These are phyloP conservation scores for Xylaria sp. DNA, from an alignment of 2,329 filamentous ascomycete species.

Conservation along the genomic window DNA sequence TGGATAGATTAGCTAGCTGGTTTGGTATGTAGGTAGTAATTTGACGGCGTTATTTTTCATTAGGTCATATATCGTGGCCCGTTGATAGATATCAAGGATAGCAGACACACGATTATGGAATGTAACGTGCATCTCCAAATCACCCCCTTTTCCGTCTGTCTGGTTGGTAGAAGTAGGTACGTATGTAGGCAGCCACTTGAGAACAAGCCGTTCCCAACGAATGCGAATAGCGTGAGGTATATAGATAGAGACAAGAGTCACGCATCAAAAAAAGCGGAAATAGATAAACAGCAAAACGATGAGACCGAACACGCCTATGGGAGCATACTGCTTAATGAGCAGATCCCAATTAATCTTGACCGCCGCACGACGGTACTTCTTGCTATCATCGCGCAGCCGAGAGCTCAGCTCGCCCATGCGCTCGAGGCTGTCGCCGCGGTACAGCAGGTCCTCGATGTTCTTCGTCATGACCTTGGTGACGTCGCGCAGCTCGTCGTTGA, in stretches of 20 bases:
- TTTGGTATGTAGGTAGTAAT: background rate
- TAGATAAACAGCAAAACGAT: constrained; percentile 83
- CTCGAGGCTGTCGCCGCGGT: constrained; percentile 89
- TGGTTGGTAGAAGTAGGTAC: background rate
- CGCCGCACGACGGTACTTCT: constrained; percentile 88
- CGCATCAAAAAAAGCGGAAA: constrained; percentile 79
- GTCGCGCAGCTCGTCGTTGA: constrained; percentile 95
- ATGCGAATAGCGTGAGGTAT: background rate
- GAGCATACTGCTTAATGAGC: constrained; percentile 92
- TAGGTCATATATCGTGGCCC: background rate
- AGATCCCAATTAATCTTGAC: constrained; percentile 98
- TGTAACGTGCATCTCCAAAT: background rate
- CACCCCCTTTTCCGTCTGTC: background rate
- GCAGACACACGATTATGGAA: background rate
- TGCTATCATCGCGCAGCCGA: constrained; percentile 82
- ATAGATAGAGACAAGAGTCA: background rate
- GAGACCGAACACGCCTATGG: constrained; percentile 73
- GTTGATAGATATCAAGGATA: background rate
- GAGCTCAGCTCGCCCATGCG: constrained; percentile 94
- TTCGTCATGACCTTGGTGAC: constrained; percentile 99
- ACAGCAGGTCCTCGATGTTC: constrained; percentile 97
- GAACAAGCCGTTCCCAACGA: background rate
- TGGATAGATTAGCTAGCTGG: background rate
- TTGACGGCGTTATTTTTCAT: too few relatives aligned
- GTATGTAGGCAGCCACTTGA: background rate